These are phyloP conservation scores for Colletotrichum sp. DNA, from an alignment of 2,329 filamentous ascomycete genomes.

Conservation along the genomic window DNA sequence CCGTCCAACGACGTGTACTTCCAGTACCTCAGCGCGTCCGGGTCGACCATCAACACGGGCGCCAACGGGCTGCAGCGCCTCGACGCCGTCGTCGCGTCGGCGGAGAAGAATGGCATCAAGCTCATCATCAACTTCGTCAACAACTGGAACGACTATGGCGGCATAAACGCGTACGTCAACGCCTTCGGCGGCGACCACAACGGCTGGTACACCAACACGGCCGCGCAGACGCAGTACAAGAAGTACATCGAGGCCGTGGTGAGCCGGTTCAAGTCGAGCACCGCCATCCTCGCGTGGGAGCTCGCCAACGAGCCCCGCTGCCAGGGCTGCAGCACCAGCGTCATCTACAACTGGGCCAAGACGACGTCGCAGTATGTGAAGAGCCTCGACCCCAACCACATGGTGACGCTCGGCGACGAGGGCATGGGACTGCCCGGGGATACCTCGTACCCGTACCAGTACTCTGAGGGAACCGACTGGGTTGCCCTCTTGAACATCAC, in stretches of 20 bases:
- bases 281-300: conserved; percentile 60
- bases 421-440: conserved; percentile 53
- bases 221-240: conserved; percentile 60
- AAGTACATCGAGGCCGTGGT: conserved; percentile 55
- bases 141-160: conserved; percentile 71
- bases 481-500: conserved; percentile 54
- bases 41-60: conserved; percentile 66
- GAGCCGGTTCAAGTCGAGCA: conserved; percentile 50
- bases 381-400: conserved; percentile 63
- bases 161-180: conserved; percentile 64
- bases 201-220: conserved; percentile 61
- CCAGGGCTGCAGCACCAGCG: conserved; percentile 60
- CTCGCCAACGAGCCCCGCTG: conserved; percentile 65
- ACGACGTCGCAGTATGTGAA: conserved; percentile 67
- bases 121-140: conserved; percentile 71
- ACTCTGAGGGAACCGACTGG: conserved; percentile 57
- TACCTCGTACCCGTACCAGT: conserved; percentile 56
- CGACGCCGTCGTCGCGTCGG: conserved; percentile 66
- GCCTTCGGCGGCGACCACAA: conserved; percentile 60
- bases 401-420: conserved; percentile 69
- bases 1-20: conserved; percentile 41
- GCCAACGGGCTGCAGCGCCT: conserved; percentile 63
- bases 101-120: conserved; percentile 64
- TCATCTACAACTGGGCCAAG: conserved; percentile 67
- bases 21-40: conserved; percentile 53